These are phyloP conservation scores for Sanguinoderma infundibulare DNA, from an alignment of 1,284 basidiomycete species.

Conservation along the genomic window DNA sequence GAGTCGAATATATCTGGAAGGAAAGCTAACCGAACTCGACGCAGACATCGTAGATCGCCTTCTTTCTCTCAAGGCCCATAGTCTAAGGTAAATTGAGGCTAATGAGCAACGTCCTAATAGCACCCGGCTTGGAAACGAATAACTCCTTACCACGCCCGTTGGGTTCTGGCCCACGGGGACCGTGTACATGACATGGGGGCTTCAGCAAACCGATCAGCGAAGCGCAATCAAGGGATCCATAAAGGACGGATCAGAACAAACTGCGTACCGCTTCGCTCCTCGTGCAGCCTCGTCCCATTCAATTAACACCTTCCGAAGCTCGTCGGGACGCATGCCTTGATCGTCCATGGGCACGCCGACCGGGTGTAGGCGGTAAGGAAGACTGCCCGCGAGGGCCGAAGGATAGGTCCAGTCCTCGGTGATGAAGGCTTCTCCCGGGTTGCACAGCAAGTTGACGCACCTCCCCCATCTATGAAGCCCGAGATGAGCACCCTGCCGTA, in stretches of 20 bases:
- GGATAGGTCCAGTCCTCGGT: constrained; percentile 79
- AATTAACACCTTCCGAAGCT: constrained; percentile 61
- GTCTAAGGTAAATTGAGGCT: constrained; percentile 43
- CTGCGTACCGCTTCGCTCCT: constrained; percentile 47
- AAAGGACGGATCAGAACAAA: constrained; percentile 1
- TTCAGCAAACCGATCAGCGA: constrained; percentile 27
- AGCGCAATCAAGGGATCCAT: constrained; percentile 6
- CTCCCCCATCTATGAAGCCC: constrained; percentile 50
- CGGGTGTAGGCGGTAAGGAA: constrained; percentile 53
- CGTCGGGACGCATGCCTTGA: constrained; percentile 69
- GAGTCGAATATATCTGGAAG: background rate
- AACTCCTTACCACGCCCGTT: constrained; percentile 65
- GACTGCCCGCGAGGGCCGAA: constrained; percentile 46
- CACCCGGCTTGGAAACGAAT: background rate
- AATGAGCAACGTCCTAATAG: background rate
- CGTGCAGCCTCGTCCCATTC: constrained; percentile 69
- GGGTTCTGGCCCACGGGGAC: constrained; percentile 83
- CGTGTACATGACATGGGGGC: constrained; percentile 79
- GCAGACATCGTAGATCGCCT: constrained; percentile 80
- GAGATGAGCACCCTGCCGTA: background rate
- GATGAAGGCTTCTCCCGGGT: constrained; percentile 75
- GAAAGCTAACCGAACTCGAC: constrained; percentile 67
- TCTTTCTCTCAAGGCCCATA: constrained; percentile 70
- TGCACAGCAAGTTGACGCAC: constrained; percentile 60
- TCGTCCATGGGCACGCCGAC: constrained; percentile 74